Evolutionary conservation across 306 rosid species (phyloP).

Genomic region (Medicago arabica): DNA sequence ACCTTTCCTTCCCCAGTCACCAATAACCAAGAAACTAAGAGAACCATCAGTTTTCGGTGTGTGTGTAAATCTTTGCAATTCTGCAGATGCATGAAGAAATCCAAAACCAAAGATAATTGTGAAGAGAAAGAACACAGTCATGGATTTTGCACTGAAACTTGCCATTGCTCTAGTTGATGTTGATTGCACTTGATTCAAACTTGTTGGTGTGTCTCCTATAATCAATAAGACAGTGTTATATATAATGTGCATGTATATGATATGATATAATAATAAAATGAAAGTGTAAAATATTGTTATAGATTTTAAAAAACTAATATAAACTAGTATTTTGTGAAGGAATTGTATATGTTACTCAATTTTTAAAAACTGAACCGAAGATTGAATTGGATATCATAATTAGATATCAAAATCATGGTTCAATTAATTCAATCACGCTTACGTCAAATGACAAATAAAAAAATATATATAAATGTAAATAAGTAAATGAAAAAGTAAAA

Average conservation of each 20-base stretch:
- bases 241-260: background rate
- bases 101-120: slow-evolving; percentile 39
- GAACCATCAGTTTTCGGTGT: slow-evolving; percentile 49
- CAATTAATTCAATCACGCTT: background rate
- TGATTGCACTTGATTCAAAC: slow-evolving; percentile 2
- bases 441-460: no score
- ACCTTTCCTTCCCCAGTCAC: slow-evolving; percentile 73
- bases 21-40: slow-evolving; percentile 60
- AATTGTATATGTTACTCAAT: no score
- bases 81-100: slow-evolving; percentile 45
- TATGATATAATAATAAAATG: background rate
- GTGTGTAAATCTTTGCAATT: slow-evolving; percentile 50
- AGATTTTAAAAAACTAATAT: background rate
- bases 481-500: no score
- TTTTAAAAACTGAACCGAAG: no score
- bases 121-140: slow-evolving; percentile 32
- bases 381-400: no score
- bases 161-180: slow-evolving; percentile 29
- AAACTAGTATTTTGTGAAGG: no score
- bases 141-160: background rate
- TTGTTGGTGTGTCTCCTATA: slow-evolving; percentile 16
- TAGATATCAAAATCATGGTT: background rate
- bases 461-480: no score
- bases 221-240: background rate
- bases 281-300: background rate